Evolutionary conservation across 2,329 filamentous ascomycete genomes (phyloP).

Genomic region (Trichoderma polysporum): DNA sequence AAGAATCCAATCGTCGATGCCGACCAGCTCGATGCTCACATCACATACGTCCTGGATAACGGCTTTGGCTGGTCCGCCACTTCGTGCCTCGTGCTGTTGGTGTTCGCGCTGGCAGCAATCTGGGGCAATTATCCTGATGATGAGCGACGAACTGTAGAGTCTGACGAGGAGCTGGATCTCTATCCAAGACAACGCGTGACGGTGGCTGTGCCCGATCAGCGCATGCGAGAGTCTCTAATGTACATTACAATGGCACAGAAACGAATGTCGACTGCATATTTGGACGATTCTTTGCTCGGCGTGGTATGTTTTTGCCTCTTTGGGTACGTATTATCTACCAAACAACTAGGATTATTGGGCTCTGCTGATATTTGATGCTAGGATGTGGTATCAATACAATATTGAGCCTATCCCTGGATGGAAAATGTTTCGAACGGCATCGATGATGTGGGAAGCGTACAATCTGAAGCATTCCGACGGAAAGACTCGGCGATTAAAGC

Average conservation of each 20-base stretch:
- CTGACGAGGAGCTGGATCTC: neutral
- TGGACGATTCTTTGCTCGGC: neutral
- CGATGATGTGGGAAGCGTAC: conserved; percentile 11
- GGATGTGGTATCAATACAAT: conserved; percentile 12
- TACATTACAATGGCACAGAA: conserved; percentile 9
- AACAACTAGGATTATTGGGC: neutral
- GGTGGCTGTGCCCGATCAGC: neutral
- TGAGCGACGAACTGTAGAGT: neutral
- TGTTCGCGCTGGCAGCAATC: neutral
- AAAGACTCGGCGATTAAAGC: neutral
- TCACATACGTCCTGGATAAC: neutral
- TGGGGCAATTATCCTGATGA: conserved; percentile 9
- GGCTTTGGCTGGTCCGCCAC: conserved; percentile 3
- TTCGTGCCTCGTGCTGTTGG: neutral
- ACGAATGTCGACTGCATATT: conserved; percentile 2
- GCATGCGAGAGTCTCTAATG: conserved; percentile 7
- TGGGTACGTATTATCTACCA: neutral
- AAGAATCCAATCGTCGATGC: conserved; percentile 7
- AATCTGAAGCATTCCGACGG: conserved; percentile 3
- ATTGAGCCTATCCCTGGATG: conserved; percentile 4
- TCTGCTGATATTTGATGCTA: neutral
- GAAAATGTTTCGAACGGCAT: conserved; percentile 4
- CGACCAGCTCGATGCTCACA: neutral
- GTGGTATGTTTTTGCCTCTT: conserved; percentile 11
- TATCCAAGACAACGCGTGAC: neutral